Percentiles rank a stretch among this genome's conserved stretches.
Evolutionary conservation across 805 yeast genomes (phyloP).

Genomic region (Candida succiphila): DNA sequence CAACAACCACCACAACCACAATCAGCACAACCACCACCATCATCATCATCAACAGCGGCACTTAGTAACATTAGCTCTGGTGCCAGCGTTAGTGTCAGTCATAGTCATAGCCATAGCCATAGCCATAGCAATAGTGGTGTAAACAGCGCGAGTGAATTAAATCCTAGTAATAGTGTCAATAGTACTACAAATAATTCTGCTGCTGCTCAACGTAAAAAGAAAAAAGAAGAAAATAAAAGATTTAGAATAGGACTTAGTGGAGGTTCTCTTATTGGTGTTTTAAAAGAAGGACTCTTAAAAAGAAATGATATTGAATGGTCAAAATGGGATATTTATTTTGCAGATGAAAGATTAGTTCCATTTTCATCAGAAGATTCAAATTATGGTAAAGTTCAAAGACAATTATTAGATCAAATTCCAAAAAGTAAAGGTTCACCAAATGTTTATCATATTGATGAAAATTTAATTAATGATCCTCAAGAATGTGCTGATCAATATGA

Average conservation of each 20-base stretch:
- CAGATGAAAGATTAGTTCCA: constrained; percentile 92
- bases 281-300: constrained; percentile 74
- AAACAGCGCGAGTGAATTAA: not conserved
- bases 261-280: constrained; percentile 81
- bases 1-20: no score
- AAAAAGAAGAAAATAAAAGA: constrained; percentile 52
- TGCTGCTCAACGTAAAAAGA: constrained; percentile 28
- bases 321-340: constrained; percentile 93
- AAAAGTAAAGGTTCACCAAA: constrained; percentile 46
- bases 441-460: constrained; percentile 76
- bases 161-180: constrained; percentile 1
- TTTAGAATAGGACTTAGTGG: constrained; percentile 91
- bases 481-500: constrained; percentile 95
- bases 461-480: constrained; percentile 66
- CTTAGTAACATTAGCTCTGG: constrained; percentile 4
- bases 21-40: not conserved
- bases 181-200: not conserved
- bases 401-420: constrained; percentile 63
- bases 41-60: not conserved
- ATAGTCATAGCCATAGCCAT: constrained; percentile 7
- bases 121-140: constrained; percentile 1
- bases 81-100: constrained; percentile 1
- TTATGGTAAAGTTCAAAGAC: constrained; percentile 80
- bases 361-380: constrained; percentile 76
- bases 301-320: constrained; percentile 74